A percentile compares a stretch with the other conserved stretches of the same genome.
These are phyloP conservation scores for Simmondsia chinensis DNA, from an alignment of 148 eudicot genomes.

Conservation along the genomic window DNA sequence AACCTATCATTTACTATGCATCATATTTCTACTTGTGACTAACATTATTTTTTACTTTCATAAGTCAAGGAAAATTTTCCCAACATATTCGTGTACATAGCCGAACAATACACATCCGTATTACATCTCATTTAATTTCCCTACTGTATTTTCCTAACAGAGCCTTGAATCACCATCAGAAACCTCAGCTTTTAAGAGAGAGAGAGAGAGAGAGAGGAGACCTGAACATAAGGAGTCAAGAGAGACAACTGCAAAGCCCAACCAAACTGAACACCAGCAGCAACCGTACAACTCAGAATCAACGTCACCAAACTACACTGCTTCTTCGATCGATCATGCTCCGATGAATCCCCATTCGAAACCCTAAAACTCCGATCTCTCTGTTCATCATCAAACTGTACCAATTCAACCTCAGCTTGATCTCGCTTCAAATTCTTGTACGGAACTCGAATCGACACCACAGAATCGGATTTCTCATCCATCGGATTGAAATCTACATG, in stretches of 20 bases:
- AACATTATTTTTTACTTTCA: too few relatives aligned
- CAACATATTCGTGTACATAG: too few relatives aligned
- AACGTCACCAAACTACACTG: constrained; percentile 38
- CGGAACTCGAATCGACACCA: constrained; percentile 27
- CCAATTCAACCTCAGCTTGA: constrained; percentile 35
- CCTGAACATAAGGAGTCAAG: constrained; percentile 96
- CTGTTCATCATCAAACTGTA: constrained; percentile 6
- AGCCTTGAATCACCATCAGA: too few relatives aligned
- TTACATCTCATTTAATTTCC: too few relatives aligned
- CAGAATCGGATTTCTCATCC: constrained; percentile 17
- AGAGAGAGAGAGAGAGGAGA: neutral
- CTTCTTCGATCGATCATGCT: constrained; percentile 8
- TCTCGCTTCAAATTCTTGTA: constrained; percentile 22
- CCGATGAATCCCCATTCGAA: constrained; percentile 16
- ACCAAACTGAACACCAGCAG: constrained; percentile 89
- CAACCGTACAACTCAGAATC: constrained; percentile 76
- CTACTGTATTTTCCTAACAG: too few relatives aligned
- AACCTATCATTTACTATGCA: too few relatives aligned
- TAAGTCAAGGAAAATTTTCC: too few relatives aligned
- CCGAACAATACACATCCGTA: too few relatives aligned
- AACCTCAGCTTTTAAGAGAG: too few relatives aligned
- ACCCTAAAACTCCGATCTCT: constrained; percentile 9
- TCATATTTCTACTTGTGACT: too few relatives aligned
- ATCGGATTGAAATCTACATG: too few relatives aligned
- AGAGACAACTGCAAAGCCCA: constrained; percentile 94